Conservation (phyloP, 2,329 filamentous ascomycete species). For the Alternaria longipes region DNA sequence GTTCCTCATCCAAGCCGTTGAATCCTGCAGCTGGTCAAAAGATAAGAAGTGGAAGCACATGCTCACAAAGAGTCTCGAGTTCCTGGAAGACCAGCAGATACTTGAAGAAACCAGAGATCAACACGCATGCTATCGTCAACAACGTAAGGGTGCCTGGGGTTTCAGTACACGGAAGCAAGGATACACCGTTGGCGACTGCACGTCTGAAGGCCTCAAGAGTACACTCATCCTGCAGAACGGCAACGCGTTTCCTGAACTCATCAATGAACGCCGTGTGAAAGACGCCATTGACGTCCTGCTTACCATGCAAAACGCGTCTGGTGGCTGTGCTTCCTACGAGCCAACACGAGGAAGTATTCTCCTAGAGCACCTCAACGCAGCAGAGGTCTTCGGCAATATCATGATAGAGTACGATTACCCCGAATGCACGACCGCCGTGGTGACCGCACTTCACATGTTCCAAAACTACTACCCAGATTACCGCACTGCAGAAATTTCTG, state of each 20-base stretch:
- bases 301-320: conserved; percentile 86
- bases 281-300: conserved; percentile 91
- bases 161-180: conserved; percentile 94
- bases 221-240: conserved; percentile 85
- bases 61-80: conserved; percentile 82
- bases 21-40: conserved; percentile 79
- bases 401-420: conserved; percentile 99
- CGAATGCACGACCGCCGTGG: conserved; percentile 94
- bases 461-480: conserved; percentile 83
- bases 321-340: conserved; percentile 92
- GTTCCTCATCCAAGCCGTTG: conserved; percentile 83
- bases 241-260: conserved; percentile 72
- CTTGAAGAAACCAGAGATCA: conserved; percentile 81
- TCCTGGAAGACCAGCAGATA: conserved; percentile 91
- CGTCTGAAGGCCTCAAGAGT: conserved; percentile 87
- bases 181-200: conserved; percentile 95
- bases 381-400: conserved; percentile 94
- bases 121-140: conserved; percentile 84
- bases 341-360: conserved; percentile 77
- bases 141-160: conserved; percentile 91
- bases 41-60: conserved; percentile 82
- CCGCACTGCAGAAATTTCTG: conserved; percentile 75
- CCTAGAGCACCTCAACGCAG: conserved; percentile 89
- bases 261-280: conserved; percentile 80
- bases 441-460: conserved; percentile 87